Base-by-base conservation (phyloP, 257 asterid species). In the Rauvolfia tetraphylla region DNA sequence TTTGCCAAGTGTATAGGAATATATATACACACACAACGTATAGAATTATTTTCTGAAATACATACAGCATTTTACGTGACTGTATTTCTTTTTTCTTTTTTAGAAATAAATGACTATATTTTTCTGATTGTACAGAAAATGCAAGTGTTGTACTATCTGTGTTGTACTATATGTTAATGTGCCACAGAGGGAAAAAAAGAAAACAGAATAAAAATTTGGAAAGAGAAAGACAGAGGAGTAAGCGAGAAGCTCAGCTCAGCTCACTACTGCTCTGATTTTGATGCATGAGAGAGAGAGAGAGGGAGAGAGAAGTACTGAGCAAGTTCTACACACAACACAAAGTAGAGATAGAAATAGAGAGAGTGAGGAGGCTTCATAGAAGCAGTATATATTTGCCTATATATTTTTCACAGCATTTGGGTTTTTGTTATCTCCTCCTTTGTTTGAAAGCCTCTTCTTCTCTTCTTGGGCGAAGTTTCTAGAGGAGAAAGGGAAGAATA, bases 211-310 rank as follows among this genome's bases (percentile, higher is more conserved):
- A 61, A 22, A 59, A 63, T 25, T 36, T 70, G 70, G 44, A 39
- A 31, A 75, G 65, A 75, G 27, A 76, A 22, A 74, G 58, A 73
- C 29, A 68, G 85, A 62, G 38, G 76, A 68, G 95, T 89, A 87
- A 83, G 61, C 70, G 93, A 76, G 91, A 89, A 89, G n/a, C n/a
- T n/a, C n/a, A 46, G 96, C 88, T 85, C 51, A 38, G 72, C 87
- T 84, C 84, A 88, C 79, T 86, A 77, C 79, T 87, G 75, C 93
- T 87, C 93, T 90, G 90, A 90, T 88, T 92, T 90, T 89, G 90
- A 87, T 90, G 93, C 90, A 36, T 20, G 77, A 68, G 80, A 73
- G 82, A 56, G 84, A 78, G 83, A 74, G 83, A 80, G 85, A 77
- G 74, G 73, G 78, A 72, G 75, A 68, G 71, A 75, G 46, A 81